Base-by-base conservation (phyloP, 768 basidiomycete genomes). In the Boletus insuetus region DNA sequence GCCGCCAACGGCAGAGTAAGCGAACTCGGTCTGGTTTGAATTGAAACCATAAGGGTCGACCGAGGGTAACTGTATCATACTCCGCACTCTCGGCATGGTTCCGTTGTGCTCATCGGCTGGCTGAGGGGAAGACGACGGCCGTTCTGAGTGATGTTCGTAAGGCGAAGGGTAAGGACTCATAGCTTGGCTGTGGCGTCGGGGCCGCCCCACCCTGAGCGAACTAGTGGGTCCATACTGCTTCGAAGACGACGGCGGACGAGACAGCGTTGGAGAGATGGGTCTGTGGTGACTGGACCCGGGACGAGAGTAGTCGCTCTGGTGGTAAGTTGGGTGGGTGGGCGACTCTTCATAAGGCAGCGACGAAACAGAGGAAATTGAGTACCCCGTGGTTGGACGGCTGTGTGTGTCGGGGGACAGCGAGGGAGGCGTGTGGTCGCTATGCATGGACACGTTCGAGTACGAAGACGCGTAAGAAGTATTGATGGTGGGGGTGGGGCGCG, bases 91-190 rank as follows among this genome's bases (percentile, higher is more conserved):
- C 58, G 87, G 87, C 58, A 91, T 79, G 22, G 71, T 75, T 14
- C 65, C 69, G 39, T 66, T 65, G 58, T 75, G 73, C 26, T 77
- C 77, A 20, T 77, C 86, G 52, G 79, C 73, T 26, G 86, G 86
- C 62, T 87, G 85, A 19, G 87, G 87, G 11, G 85, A 86, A 24
- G 86, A 83, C 51, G 86, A 87, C 1, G 84, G 85, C 39, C 87
- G 82, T 58, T 85, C 83, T 48, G 82, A 81, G 43, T 80, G 75
- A 51, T 85, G 81, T 55, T 84, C 85, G 70, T 92, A 93, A 43
- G 90, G 89, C 58, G 84, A 86, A 17, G 91, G 91, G 71, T 93
- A 93, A 13, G 91, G 91, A 63, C 85, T 88, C 79, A 93, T 85
- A 1, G 90, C 91, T 69, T 93, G 91, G 68, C 87, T 89, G 70